Percentiles rank a stretch among this genome's conserved stretches.
Conservation (phyloP, 768 basidiomycete genomes). For the Psilocybe cyanescens region DNA sequence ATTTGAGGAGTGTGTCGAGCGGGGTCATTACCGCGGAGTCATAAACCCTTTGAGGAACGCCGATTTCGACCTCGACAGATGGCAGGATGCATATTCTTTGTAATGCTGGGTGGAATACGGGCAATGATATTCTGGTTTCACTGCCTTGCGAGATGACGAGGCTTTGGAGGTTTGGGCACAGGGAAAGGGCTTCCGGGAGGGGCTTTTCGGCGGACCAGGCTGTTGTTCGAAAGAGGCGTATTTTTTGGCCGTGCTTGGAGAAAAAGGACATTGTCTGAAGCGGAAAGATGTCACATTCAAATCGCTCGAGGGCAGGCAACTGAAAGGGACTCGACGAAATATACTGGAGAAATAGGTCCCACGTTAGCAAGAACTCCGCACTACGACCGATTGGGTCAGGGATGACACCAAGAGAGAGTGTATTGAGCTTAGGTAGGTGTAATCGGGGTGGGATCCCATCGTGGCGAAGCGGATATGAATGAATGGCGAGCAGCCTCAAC, state of each 20-base stretch:
- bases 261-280: constrained; percentile 37
- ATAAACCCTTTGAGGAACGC: constrained; percentile 40
- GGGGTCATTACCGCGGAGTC: constrained; percentile 43
- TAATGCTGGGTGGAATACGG: constrained; percentile 37
- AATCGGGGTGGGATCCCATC: constrained; percentile 25
- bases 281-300: constrained; percentile 48
- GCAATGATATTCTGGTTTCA: constrained; percentile 21
- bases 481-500: constrained; percentile 44
- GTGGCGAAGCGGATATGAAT: constrained; percentile 32
- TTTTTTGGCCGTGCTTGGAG: constrained; percentile 42
- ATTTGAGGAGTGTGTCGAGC: constrained; percentile 40
- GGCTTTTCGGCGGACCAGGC: constrained; percentile 29
- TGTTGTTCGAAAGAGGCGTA: constrained; percentile 42
- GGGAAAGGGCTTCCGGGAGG: constrained; percentile 38
- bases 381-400: constrained; percentile 24
- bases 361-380: constrained; percentile 29
- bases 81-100: constrained; percentile 49
- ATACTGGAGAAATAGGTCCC: constrained; percentile 44
- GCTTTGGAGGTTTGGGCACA: constrained; percentile 44
- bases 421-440: constrained; percentile 40
- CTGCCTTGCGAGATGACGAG: constrained; percentile 41
- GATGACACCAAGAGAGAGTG: constrained; percentile 44
- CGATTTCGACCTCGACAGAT: constrained; percentile 37
- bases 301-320: constrained; percentile 42
- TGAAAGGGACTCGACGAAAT: constrained; percentile 35